Percentiles rank a stretch among this genome's conserved stretches.
These are phyloP conservation scores for Ophiostoma sp. DNA, from an alignment of 2,329 filamentous ascomycete genomes.

Conservation along the genomic window DNA sequence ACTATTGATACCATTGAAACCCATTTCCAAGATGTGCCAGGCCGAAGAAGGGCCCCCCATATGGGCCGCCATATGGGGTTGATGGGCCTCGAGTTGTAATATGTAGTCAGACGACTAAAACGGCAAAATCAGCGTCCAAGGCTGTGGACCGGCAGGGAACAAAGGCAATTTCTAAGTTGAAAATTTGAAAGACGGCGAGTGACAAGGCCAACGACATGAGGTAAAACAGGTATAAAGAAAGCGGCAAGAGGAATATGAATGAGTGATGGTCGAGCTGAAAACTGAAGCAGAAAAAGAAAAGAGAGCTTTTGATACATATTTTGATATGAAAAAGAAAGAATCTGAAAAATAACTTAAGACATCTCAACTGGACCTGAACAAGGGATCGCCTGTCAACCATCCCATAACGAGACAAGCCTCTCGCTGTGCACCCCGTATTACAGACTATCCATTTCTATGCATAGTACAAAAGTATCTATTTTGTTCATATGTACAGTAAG, in stretches of 20 bases:
- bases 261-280: no score
- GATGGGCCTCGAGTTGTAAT: background rate
- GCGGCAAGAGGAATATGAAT: no score
- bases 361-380: conserved; percentile 3
- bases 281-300: no score
- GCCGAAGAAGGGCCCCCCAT: background rate
- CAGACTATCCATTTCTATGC: background rate
- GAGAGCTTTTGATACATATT: background rate
- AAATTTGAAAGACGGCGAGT: no score
- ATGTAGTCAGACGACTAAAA: background rate
- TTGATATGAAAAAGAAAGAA: background rate
- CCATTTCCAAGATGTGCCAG: background rate
- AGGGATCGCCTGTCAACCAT: conserved; percentile 12
- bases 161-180: background rate
- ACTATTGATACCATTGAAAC: background rate
- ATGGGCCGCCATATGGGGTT: no score
- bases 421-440: background rate
- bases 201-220: no score
- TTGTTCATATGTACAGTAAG: background rate
- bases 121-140: background rate
- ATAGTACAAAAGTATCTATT: background rate
- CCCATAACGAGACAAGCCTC: conserved; percentile 12
- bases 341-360: background rate
- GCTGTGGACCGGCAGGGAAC: background rate
- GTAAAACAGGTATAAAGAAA: no score